phyloP scores from a whole-genome alignment of 805 yeast species.

The Ogataea salicorniae region DNA sequence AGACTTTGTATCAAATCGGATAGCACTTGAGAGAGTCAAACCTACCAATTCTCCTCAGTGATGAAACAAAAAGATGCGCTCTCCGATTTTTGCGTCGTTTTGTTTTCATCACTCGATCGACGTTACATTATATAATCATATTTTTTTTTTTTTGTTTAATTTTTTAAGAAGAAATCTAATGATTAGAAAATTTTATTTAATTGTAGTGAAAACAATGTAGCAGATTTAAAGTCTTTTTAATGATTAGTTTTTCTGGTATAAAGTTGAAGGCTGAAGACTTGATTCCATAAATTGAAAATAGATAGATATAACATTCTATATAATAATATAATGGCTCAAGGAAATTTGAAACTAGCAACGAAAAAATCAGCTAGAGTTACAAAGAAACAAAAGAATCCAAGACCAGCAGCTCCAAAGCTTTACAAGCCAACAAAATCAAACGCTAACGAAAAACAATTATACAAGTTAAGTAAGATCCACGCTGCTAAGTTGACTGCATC shows the following conservation, averaged over 20 bases:
- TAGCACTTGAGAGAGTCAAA: no score
- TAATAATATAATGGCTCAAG: constrained; percentile 59
- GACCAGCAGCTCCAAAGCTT: constrained; percentile 69
- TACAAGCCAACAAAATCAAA: constrained; percentile 61
- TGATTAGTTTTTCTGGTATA: no score
- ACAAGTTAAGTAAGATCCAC: constrained; percentile 54
- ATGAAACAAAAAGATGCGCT: no score
- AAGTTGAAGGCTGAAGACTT: neutral
- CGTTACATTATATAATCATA: neutral
- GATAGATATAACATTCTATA: neutral
- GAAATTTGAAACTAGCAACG: constrained; percentile 50
- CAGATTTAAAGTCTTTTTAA: no score
- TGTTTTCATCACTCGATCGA: neutral
- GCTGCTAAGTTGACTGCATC: constrained; percentile 46
- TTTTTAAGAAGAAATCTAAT: neutral
- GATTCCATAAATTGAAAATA: neutral
- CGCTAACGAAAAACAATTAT: constrained; percentile 38
- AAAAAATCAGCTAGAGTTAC: constrained; percentile 52
- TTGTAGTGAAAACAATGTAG: neutral
- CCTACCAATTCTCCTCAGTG: no score
- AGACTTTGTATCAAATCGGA: no score
- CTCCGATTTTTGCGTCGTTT: no score
- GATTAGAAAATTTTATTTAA: neutral
- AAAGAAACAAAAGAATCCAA: constrained; percentile 60
- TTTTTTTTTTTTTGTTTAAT: neutral